Percentiles rank a stretch among this genome's conserved stretches.
These are phyloP conservation scores for Mytilinidion resinicola DNA, from an alignment of 495 filamentous ascomycete genomes.

Conservation along the genomic window DNA sequence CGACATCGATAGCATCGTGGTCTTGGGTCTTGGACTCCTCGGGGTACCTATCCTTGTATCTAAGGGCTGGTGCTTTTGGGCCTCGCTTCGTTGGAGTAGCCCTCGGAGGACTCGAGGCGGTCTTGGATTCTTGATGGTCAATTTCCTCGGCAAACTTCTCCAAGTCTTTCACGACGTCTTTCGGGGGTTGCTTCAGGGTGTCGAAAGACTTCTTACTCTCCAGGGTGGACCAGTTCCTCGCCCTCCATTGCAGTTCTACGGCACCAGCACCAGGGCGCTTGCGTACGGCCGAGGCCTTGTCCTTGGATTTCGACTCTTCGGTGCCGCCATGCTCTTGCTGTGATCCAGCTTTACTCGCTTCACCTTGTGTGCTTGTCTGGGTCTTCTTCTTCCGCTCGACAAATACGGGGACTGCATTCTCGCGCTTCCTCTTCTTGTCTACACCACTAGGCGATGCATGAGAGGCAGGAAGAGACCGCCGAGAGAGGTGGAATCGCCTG, in stretches of 20 bases:
- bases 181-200: conserved; percentile 29
- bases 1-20: conserved; percentile 29
- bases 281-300: not conserved
- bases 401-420: not conserved
- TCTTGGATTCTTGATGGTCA: conserved; percentile 9
- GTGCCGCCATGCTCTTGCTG: too few species aligned
- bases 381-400: not conserved
- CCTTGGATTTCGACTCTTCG: not conserved
- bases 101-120: not conserved
- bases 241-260: conserved; percentile 15
- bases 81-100: conserved; percentile 5
- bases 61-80: conserved; percentile 30
- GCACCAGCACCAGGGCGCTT: conserved; percentile 26
- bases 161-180: conserved; percentile 21
- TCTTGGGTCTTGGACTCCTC: conserved; percentile 13
- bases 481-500: conserved; percentile 2
- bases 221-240: conserved; percentile 5
- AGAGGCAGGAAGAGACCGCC: not conserved
- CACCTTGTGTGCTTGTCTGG: too few species aligned
- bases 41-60: conserved; percentile 29
- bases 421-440: not conserved
- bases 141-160: conserved; percentile 22
- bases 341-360: too few species aligned
- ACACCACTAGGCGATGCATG: not conserved
- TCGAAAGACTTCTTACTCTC: conserved; percentile 24